Evolutionary conservation across 2,329 filamentous ascomycete genomes (phyloP).

Genomic region (Colletotrichum truncatum): DNA sequence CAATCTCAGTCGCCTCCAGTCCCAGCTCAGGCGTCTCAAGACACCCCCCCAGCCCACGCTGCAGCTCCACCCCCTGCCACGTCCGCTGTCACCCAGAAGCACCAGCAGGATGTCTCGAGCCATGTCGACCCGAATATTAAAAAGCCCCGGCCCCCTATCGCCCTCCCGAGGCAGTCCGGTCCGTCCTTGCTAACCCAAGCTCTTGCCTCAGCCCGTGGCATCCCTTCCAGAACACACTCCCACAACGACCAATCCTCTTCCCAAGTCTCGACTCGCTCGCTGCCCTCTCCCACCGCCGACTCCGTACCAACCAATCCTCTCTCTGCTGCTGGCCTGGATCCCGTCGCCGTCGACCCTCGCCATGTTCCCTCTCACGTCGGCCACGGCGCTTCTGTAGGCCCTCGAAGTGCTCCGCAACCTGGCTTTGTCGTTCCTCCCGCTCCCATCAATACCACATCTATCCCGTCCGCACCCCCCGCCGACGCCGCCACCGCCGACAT

Average conservation of each 20-base stretch:
- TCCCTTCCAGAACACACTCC: constrained; percentile 36
- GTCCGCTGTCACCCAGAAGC: constrained; percentile 30
- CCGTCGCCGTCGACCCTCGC: constrained; percentile 19
- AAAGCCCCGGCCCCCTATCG: constrained; percentile 54
- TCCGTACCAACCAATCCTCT: background rate
- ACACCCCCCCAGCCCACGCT: constrained; percentile 28
- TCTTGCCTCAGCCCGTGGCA: constrained; percentile 66
- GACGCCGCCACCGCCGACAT: constrained; percentile 35
- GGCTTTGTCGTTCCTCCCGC: constrained; percentile 36
- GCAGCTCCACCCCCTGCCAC: constrained; percentile 32
- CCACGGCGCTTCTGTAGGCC: constrained; percentile 48
- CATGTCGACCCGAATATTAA: constrained; percentile 53
- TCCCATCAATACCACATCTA: constrained; percentile 38
- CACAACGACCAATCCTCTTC: constrained; percentile 18
- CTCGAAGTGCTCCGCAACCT: constrained; percentile 41
- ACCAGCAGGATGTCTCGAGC: constrained; percentile 34
- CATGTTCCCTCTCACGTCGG: constrained; percentile 46
- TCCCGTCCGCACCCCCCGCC: background rate
- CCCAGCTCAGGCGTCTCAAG: constrained; percentile 34
- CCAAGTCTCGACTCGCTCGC: constrained; percentile 20
- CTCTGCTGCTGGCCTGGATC: constrained; percentile 36
- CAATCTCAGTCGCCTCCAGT: constrained; percentile 1
- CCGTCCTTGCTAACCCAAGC: constrained; percentile 67
- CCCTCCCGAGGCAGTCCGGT: constrained; percentile 52
- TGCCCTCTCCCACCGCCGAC: constrained; percentile 14